A percentile compares a stretch with the other conserved stretches of the same genome.
These are phyloP conservation scores for Echinosophora koreensis DNA, from an alignment of 306 rosid genomes.

Conservation along the genomic window DNA sequence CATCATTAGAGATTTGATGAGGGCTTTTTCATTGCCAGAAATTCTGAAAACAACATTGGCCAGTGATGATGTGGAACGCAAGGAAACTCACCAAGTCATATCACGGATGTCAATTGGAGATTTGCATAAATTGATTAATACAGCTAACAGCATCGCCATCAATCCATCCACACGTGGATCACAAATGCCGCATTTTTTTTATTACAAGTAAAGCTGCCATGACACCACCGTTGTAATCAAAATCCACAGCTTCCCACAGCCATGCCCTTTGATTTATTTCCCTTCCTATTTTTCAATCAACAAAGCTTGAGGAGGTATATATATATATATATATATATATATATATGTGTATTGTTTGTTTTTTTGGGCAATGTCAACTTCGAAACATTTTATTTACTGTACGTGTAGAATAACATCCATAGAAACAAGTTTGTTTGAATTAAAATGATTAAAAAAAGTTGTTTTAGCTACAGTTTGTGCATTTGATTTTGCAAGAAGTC, in stretches of 20 bases:
- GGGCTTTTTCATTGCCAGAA: constrained; percentile 32
- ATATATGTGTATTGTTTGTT: too few relatives aligned
- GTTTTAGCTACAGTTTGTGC: too few relatives aligned
- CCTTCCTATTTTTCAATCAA: neutral
- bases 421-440: too few relatives aligned
- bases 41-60: constrained; percentile 19
- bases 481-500: too few relatives aligned
- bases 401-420: too few relatives aligned
- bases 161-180: neutral
- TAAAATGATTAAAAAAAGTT: too few relatives aligned
- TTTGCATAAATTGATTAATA: too few relatives aligned
- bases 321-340: too few relatives aligned
- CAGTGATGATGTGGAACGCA: neutral
- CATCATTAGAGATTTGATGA: neutral
- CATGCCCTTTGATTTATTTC: neutral
- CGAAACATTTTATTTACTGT: too few relatives aligned
- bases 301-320: neutral
- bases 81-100: neutral
- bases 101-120: neutral
- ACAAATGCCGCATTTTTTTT: neutral
- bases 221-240: constrained; percentile 6
- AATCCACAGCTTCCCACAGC: neutral
- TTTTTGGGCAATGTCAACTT: too few relatives aligned
- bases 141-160: neutral
- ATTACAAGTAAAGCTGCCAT: constrained; percentile 1